A percentile compares a stretch with the other conserved stretches of the same genome.
Evolutionary conservation across 1,284 basidiomycete species (phyloP).

Genomic region (Ceratobasidium sp.): DNA sequence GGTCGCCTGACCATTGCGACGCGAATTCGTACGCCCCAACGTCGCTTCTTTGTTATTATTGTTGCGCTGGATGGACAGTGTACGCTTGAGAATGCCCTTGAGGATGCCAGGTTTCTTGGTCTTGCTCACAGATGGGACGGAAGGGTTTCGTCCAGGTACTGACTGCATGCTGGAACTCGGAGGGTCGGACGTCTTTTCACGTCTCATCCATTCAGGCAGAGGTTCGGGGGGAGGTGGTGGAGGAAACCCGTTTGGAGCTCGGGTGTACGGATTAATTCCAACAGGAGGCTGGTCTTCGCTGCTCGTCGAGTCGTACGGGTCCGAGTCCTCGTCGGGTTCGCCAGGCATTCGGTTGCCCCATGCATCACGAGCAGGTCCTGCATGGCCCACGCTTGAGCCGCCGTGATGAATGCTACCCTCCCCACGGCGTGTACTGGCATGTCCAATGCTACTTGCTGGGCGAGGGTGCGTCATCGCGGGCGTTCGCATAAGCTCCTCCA

Average conservation of each 20-base stretch:
- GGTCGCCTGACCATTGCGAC: not conserved
- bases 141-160: slow-evolving; percentile 23
- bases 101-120: slow-evolving; percentile 29
- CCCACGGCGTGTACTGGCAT: slow-evolving; percentile 7
- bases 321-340: slow-evolving; percentile 23
- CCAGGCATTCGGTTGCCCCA: not conserved
- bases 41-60: not conserved
- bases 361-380: not conserved
- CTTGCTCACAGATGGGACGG: slow-evolving; percentile 25
- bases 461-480: slow-evolving; percentile 11
- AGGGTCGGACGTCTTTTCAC: slow-evolving; percentile 2
- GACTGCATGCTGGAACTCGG: not conserved
- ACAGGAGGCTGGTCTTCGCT: slow-evolving; percentile 30
- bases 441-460: slow-evolving; percentile 17
- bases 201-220: slow-evolving; percentile 24
- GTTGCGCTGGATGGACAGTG: slow-evolving; percentile 36
- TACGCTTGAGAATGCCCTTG: slow-evolving; percentile 37
- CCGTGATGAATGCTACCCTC: slow-evolving; percentile 4
- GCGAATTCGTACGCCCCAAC: slow-evolving; percentile 9
- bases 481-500: slow-evolving; percentile 34
- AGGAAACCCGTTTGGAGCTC: slow-evolving; percentile 11
- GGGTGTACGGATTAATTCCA: not conserved
- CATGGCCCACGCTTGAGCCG: slow-evolving; percentile 27
- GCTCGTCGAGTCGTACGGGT: slow-evolving; percentile 26
- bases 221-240: not conserved